phyloP scores from a whole-genome alignment of 2,329 filamentous ascomycete genomes.

The Curvularia lunata region DNA sequence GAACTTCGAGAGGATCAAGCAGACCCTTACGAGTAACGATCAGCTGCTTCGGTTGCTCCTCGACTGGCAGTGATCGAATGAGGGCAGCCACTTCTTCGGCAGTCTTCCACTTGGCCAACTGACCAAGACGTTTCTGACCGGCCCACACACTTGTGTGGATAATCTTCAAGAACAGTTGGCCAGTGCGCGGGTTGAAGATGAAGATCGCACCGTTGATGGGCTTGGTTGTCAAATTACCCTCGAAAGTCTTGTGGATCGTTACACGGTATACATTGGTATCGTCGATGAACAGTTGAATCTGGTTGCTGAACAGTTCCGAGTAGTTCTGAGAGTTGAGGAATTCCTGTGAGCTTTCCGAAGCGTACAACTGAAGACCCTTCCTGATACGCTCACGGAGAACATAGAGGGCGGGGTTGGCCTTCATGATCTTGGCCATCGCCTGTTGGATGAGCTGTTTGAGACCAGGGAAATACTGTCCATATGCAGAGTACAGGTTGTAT shows the following conservation, averaged over 20 bases:
- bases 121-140: constrained; percentile 97
- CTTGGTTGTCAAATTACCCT: constrained; percentile 98
- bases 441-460: constrained; percentile 95
- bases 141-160: constrained; percentile 99
- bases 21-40: constrained; percentile 98
- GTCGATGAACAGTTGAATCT: constrained; percentile 98
- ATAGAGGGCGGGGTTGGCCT: constrained; percentile 95
- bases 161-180: constrained; percentile 97
- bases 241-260: constrained; percentile 99
- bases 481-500: constrained; percentile 98
- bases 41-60: constrained; percentile 98
- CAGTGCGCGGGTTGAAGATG: constrained; percentile 99
- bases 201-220: constrained; percentile 99
- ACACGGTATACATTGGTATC: constrained; percentile 99
- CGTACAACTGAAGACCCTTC: constrained; percentile 96
- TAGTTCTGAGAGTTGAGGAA: constrained; percentile 99
- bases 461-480: constrained; percentile 98
- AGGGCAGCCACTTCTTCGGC: constrained; percentile 98
- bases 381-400: constrained; percentile 96
- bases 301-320: constrained; percentile 98
- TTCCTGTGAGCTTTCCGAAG: constrained; percentile 98
- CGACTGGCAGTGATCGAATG: constrained; percentile 91
- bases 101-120: constrained; percentile 99
- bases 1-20: constrained; percentile 94
- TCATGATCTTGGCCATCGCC: constrained; percentile 99